Conservation (phyloP, 805 yeast genomes). For the Candida khao-thaluensis region DNA sequence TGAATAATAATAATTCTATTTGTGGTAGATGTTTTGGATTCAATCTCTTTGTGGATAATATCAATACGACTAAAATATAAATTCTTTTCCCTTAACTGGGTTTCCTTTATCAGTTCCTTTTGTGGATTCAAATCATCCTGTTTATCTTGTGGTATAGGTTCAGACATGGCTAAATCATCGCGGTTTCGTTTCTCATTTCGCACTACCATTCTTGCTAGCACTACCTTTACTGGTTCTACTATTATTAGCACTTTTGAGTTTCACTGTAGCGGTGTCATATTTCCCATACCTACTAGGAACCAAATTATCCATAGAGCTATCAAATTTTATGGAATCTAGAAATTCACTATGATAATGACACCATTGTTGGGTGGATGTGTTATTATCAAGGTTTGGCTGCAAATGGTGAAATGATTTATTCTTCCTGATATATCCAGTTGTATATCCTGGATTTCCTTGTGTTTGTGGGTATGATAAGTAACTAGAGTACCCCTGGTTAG, state of each 20-base stretch:
- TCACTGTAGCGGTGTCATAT: constrained; percentile 22
- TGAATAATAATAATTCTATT: constrained; percentile 5
- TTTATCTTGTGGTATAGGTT: no score
- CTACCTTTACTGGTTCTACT: constrained; percentile 14
- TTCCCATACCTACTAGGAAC: constrained; percentile 22
- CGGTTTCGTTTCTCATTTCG: no score
- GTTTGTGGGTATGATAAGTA: background rate
- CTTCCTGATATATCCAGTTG: constrained; percentile 4
- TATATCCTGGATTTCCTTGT: background rate
- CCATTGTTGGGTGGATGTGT: constrained; percentile 18
- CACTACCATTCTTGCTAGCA: background rate
- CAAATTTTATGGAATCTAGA: constrained; percentile 23
- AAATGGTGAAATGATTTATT: constrained; percentile 19
- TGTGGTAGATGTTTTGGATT: background rate
- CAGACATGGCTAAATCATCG: constrained; percentile 1
- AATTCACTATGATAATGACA: constrained; percentile 22
- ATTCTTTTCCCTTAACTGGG: background rate
- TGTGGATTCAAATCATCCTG: no score
- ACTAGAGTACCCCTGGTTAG: background rate
- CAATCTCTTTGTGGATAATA: background rate
- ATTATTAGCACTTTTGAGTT: constrained; percentile 18
- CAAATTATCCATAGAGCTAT: constrained; percentile 16
- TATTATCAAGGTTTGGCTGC: constrained; percentile 18
- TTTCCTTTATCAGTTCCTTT: no score
- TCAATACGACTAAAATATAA: background rate